These are phyloP conservation scores for Dipteronia sinensis DNA, from an alignment of 345 rosid species.

Conservation along the genomic window DNA sequence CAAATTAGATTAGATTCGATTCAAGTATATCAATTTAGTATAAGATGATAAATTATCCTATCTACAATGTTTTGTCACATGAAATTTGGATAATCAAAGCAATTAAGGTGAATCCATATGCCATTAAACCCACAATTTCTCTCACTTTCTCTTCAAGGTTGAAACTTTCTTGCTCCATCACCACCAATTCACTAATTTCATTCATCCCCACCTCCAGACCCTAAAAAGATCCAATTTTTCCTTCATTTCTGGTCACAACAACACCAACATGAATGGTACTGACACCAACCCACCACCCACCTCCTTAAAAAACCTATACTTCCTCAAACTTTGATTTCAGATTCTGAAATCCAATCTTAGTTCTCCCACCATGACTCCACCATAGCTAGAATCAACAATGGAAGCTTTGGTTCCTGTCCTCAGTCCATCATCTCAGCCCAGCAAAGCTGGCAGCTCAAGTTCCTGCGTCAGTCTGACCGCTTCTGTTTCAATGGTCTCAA, in stretches of 20 bases:
- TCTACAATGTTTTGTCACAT: too few relatives aligned
- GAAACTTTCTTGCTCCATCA: not conserved
- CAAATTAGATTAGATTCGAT: too few relatives aligned
- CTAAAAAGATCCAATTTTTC: not conserved
- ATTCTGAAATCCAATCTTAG: constrained; percentile 55
- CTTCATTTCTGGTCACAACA: constrained; percentile 37
- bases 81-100: too few relatives aligned
- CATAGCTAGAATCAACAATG: constrained; percentile 82
- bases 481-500: constrained; percentile 69
- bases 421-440: constrained; percentile 65
- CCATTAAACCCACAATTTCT: constrained; percentile 13
- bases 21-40: too few relatives aligned
- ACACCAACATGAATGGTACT: constrained; percentile 25
- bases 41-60: too few relatives aligned
- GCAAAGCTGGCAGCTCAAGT: constrained; percentile 61
- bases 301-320: constrained; percentile 42
- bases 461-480: constrained; percentile 74
- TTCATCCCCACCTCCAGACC: not conserved
- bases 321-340: constrained; percentile 34
- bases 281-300: constrained; percentile 26
- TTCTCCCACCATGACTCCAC: constrained; percentile 75
- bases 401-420: constrained; percentile 91
- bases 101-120: constrained; percentile 6
- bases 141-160: not conserved
- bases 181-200: not conserved